These are phyloP conservation scores for Zymoseptoria crescenta DNA, from an alignment of 2,329 filamentous ascomycete species.

Conservation along the genomic window DNA sequence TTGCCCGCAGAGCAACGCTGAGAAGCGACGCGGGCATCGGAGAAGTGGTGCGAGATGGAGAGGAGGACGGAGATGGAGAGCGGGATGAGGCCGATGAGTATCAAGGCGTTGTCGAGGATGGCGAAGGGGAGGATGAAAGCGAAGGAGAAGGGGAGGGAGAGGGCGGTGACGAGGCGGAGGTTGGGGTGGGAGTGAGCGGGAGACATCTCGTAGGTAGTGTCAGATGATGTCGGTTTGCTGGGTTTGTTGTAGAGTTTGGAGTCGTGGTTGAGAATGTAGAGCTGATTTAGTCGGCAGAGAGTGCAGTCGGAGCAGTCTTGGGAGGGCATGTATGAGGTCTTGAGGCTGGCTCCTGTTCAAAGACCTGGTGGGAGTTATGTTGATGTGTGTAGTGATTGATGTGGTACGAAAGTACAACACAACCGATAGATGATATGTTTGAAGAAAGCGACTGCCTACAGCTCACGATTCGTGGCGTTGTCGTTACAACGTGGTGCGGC, in stretches of 20 bases:
- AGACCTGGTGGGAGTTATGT: no score
- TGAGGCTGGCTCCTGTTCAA: no score
- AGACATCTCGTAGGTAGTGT: not conserved
- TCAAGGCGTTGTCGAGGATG: constrained; percentile 5
- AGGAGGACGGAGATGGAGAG: constrained; percentile 11
- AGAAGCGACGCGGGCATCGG: not conserved
- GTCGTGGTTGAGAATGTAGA: constrained; percentile 7
- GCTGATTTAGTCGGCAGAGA: constrained; percentile 7
- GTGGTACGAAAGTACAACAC: not conserved
- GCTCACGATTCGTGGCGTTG: not conserved
- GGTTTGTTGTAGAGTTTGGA: not conserved
- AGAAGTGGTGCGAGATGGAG: constrained; percentile 4
- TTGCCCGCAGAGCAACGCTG: not conserved
- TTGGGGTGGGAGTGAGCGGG: constrained; percentile 3
- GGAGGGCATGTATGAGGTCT: no score
- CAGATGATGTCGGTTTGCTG: not conserved
- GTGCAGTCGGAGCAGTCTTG: constrained; percentile 5
- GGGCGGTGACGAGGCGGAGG: constrained; percentile 11
- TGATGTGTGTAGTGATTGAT: no score
- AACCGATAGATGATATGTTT: not conserved
- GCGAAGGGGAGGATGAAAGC: constrained; percentile 15
- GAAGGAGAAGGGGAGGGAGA: constrained; percentile 11
- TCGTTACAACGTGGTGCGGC: not conserved
- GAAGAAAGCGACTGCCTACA: not conserved
- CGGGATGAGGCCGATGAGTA: constrained; percentile 14